These are phyloP conservation scores for Candida michaelii DNA, from an alignment of 805 yeast species.

Conservation along the genomic window DNA sequence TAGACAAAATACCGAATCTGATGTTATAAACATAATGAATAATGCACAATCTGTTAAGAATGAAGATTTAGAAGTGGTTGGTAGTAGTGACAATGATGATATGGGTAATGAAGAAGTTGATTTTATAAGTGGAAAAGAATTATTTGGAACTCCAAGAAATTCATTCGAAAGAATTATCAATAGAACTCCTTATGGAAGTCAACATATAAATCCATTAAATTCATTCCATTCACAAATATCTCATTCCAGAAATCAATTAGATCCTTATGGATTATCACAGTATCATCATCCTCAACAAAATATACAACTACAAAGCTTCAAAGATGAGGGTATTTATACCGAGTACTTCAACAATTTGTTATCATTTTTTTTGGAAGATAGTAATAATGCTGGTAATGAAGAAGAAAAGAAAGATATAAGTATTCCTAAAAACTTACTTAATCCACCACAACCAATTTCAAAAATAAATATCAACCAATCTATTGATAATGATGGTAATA, in stretches of 20 bases:
- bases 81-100: slow-evolving; percentile 32
- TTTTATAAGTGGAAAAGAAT: slow-evolving; percentile 37
- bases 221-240: slow-evolving; percentile 5
- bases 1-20: slow-evolving; percentile 43
- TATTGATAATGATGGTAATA: slow-evolving; percentile 90
- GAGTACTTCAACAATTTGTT: slow-evolving; percentile 47
- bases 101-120: slow-evolving; percentile 28
- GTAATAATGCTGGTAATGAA: slow-evolving; percentile 6
- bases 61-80: slow-evolving; percentile 38
- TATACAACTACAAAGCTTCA: slow-evolving; percentile 17
- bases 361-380: slow-evolving; percentile 53
- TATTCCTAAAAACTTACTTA: slow-evolving; percentile 39
- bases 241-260: slow-evolving; percentile 20
- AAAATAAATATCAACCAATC: slow-evolving; percentile 77
- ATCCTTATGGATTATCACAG: slow-evolving; percentile 40
- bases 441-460: slow-evolving; percentile 55
- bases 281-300: slow-evolving; percentile 35
- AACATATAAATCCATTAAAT: slow-evolving; percentile 12
- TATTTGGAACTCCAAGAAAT: slow-evolving; percentile 41
- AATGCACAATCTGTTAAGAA: slow-evolving; percentile 22
- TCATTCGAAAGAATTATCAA: slow-evolving; percentile 32
- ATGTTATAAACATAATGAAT: slow-evolving; percentile 35
- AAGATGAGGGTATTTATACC: slow-evolving; percentile 26
- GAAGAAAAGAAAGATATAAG: slow-evolving; percentile 13
- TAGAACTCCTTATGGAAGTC: slow-evolving; percentile 15